Base-by-base conservation (phyloP, 306 rosid species). In the Inga leiocalycina region DNA sequence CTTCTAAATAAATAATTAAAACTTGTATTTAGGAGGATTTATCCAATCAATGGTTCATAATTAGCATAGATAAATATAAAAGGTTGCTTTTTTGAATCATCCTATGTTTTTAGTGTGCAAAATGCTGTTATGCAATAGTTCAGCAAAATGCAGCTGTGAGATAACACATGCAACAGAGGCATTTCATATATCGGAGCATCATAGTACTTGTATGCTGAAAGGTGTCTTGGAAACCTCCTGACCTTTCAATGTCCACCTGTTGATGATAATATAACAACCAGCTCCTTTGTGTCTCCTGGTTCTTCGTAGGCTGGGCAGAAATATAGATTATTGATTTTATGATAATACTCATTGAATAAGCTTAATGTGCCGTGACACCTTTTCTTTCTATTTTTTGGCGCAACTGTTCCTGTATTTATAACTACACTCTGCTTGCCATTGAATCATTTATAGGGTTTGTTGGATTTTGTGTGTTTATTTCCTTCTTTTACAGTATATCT, bases 331-430 rank as follows among this genome's bases (percentile, higher is more conserved):
- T 27, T 72, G 13, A 24, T 22, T 46, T 24, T 73, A 5, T 74
- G 64, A 17, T 74, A 49, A 15, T 6, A 30, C 51, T 56, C 41
- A 24, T 15, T 75, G 19, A 54, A 12, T 67, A 76, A 62, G 12
- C n/a, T 76, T 22, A 41, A 76, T 61, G 24, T 59, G 44, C 10
- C 41, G 71, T 8, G 41, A 12, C 43, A 39, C 43, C 70, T 7
- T 14, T 5, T 8, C 56, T 12, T 22, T 13, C 6, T 56, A 27
- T 10, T 32, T 32, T 43, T 73, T 8, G 43, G 35, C 72, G 5
- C 20, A n/a, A 46, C 27, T 73, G 83, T 56, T 84, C 45, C 44
- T 68, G 35, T 48, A 65, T 66, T 71, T 79, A n/a, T 85, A 20
- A 34, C 62, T 35, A n/a, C 59, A 59, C 57, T 73, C 69, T 67